Conservation (phyloP, 306 rosid genomes). For the Chamaecrista fasciculata region DNA sequence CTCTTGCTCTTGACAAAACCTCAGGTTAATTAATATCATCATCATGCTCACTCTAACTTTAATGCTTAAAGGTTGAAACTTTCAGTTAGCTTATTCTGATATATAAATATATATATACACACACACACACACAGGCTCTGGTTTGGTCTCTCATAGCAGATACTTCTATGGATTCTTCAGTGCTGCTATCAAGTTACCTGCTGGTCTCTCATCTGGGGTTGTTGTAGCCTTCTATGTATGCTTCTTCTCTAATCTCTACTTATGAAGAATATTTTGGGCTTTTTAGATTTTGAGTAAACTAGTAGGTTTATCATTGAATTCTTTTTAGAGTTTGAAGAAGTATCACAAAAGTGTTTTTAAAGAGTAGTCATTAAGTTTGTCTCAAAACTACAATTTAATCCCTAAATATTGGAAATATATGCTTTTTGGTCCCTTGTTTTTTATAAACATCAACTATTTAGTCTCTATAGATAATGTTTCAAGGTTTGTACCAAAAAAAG, state of each 20-base stretch:
- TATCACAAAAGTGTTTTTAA: too few species aligned
- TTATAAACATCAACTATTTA: too few species aligned
- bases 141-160: conserved; percentile 55
- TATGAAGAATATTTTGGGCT: too few species aligned
- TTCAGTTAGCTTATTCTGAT: not conserved
- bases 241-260: not conserved
- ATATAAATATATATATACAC: too few species aligned
- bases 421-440: too few species aligned
- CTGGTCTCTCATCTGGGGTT: conserved; percentile 87
- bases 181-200: conserved; percentile 91
- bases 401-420: too few species aligned
- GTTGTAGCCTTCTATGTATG: conserved; percentile 96
- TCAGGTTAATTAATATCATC: conserved; percentile 74
- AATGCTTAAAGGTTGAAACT: not conserved
- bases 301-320: not conserved
- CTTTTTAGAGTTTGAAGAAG: too few species aligned
- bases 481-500: too few species aligned
- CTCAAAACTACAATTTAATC: too few species aligned
- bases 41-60: not conserved
- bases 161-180: conserved; percentile 89
- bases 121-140: conserved; percentile 53
- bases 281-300: not conserved
- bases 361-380: too few species aligned
- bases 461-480: too few species aligned
- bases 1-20: conserved; percentile 70